phyloP scores from a whole-genome alignment of 1,284 basidiomycete species.

The Puccinia brachypodii region DNA sequence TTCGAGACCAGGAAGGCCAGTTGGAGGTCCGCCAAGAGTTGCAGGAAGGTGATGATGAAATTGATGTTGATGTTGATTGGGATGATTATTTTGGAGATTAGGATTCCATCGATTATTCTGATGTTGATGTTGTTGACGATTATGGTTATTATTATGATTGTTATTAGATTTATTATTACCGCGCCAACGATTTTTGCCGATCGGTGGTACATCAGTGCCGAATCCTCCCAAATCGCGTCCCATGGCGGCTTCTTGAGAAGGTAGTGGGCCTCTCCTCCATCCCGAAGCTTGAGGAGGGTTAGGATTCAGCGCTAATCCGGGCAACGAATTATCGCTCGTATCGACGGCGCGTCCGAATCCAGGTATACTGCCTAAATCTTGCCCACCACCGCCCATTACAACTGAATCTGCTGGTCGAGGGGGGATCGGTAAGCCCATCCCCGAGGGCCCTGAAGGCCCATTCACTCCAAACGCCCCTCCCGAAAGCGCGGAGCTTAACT shows the following conservation, averaged over 20 bases:
- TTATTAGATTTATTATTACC: constrained; percentile 5
- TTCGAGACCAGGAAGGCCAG: no score
- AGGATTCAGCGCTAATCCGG: constrained; percentile 26
- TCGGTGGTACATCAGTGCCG: constrained; percentile 8
- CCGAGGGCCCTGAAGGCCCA: background rate
- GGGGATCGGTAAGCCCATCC: background rate
- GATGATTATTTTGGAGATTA: constrained; percentile 13
- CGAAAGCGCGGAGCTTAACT: background rate
- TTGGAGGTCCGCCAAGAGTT: background rate
- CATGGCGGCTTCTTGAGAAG: constrained; percentile 46
- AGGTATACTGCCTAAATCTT: constrained; percentile 26
- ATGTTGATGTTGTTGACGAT: constrained; percentile 21
- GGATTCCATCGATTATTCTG: background rate
- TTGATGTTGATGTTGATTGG: background rate
- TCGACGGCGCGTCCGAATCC: constrained; percentile 37
- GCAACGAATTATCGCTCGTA: constrained; percentile 31
- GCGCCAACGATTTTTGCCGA: constrained; percentile 26
- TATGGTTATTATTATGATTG: no score
- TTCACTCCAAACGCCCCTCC: constrained; percentile 10
- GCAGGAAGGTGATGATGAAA: no score
- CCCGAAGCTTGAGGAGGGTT: constrained; percentile 7
- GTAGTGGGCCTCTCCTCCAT: constrained; percentile 38
- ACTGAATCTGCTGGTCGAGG: constrained; percentile 5
- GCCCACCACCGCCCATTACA: background rate
- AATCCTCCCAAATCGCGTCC: constrained; percentile 39